phyloP scores from a whole-genome alignment of 176 grass and related monocot genomes.

The Ananas comosus region DNA sequence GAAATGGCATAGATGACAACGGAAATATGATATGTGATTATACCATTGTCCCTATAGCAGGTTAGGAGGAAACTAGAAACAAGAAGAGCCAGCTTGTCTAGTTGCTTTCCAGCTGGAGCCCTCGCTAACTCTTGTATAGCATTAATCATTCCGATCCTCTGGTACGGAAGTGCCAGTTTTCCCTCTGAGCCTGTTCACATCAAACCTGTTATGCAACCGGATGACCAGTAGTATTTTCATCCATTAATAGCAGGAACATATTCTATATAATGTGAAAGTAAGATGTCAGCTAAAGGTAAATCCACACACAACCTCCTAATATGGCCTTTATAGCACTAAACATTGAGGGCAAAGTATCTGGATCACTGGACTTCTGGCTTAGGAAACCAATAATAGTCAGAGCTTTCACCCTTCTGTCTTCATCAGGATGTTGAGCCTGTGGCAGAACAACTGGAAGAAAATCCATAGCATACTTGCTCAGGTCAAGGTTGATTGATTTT shows the following conservation, averaged over 20 bases:
- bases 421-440: constrained; percentile 77
- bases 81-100: constrained; percentile 56
- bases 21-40: constrained; percentile 26
- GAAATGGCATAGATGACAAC: constrained; percentile 16
- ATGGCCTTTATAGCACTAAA: constrained; percentile 75
- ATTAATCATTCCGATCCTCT: constrained; percentile 83
- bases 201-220: constrained; percentile 23
- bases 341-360: constrained; percentile 73
- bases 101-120: constrained; percentile 50
- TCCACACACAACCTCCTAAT: constrained; percentile 51
- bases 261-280: background rate
- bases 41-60: constrained; percentile 90
- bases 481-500: constrained; percentile 54
- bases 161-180: constrained; percentile 71
- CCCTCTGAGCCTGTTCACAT: constrained; percentile 82
- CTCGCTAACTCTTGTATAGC: constrained; percentile 73
- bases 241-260: background rate
- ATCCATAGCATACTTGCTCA: constrained; percentile 81
- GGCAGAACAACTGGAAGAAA: constrained; percentile 74
- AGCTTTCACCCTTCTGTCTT: constrained; percentile 64
- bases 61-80: constrained; percentile 66
- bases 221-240: background rate
- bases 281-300: no score
- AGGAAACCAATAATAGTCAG: constrained; percentile 65
- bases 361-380: constrained; percentile 86